Evolutionary conservation across 192 early-diverging fungal species (phyloP), one percentile per base, ranked within the genome.

Genomic region (Linnemannia hyalina): DNA sequence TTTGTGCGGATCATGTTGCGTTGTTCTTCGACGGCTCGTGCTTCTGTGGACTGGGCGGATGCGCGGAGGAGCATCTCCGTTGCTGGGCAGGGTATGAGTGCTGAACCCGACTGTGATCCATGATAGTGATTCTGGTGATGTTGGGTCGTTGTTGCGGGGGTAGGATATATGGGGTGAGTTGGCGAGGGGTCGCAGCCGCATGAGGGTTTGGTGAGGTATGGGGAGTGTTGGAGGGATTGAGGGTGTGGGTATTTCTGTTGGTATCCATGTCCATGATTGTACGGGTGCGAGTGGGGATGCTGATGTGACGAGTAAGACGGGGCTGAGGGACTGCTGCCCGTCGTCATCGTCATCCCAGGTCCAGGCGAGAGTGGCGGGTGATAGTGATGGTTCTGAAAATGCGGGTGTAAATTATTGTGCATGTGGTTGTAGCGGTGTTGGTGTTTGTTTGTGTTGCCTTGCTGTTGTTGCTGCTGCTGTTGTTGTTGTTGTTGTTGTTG

Each of bases 1-100:
- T 65, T 76, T n/a, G 57, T 68, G n/a, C 75, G 46, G 11, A 41
- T 23, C 75, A 76, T 65, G 23, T 68, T 76, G n/a, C 75, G 54
- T 10, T 68, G 54, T 32, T 68, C 75, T 32, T 76, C 75, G 36
- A 65, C 22, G 18, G 38, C 47, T 32, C 57, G 75, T 8, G 75
- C 57, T n/a, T 65, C 38, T 35, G 23, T 54, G 7, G 60, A 76
- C 40, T 46, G 54, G 0, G 60, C 75, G 16, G 57, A 40, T 26
- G 57, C 40, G 20, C 57, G 54, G 36, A 44, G 54, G 23, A 76
- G 60, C 54, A 76, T 60, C 22, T 68, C 75, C n/a, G 68, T 42
- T 0, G 55, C 41, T 36, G 57, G 60, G n/a, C 57, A 76, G 6
- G 52, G 60, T 9, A 63, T 29, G 8, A 26, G 60, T 13, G 29